Evolutionary conservation across 164 flowering plant genomes (phyloP).

Genomic region (Piper betle): DNA sequence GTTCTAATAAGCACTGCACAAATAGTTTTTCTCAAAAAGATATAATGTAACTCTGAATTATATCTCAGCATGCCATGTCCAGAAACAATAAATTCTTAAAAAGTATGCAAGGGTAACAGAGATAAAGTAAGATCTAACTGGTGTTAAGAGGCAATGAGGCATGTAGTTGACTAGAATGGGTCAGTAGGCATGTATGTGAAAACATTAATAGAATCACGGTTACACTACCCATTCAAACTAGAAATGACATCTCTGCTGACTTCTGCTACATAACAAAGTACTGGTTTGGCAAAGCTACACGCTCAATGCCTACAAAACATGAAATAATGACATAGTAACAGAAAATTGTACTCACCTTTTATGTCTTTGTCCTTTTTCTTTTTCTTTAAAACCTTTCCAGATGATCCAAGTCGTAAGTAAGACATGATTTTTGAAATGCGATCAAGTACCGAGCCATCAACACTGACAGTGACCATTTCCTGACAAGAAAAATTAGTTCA

Average conservation of each 20-base stretch:
- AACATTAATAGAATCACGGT: no score
- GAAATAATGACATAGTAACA: background rate
- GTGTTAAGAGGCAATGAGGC: background rate
- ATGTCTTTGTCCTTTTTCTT: conserved; percentile 84
- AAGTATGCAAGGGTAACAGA: no score
- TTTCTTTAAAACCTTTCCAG: conserved; percentile 96
- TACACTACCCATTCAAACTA: background rate
- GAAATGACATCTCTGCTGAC: background rate
- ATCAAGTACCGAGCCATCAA: conserved; percentile 93
- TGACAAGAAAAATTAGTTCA: conserved; percentile 14
- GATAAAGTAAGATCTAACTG: background rate
- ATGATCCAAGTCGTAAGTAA: conserved; percentile 95
- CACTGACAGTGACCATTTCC: conserved; percentile 96
- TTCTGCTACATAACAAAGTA: background rate
- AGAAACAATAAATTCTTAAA: no score
- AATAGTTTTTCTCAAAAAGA: no score
- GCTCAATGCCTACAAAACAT: background rate
- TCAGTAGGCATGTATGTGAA: background rate
- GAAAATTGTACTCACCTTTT: conserved; percentile 34
- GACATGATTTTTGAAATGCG: conserved; percentile 94
- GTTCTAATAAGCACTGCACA: no score
- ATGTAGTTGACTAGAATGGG: background rate
- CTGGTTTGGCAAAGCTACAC: background rate
- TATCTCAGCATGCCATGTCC: no score
- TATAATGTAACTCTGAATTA: no score